Conservation (phyloP, 1,284 basidiomycete species). For the Neotropicomus parvogracilis region DNA sequence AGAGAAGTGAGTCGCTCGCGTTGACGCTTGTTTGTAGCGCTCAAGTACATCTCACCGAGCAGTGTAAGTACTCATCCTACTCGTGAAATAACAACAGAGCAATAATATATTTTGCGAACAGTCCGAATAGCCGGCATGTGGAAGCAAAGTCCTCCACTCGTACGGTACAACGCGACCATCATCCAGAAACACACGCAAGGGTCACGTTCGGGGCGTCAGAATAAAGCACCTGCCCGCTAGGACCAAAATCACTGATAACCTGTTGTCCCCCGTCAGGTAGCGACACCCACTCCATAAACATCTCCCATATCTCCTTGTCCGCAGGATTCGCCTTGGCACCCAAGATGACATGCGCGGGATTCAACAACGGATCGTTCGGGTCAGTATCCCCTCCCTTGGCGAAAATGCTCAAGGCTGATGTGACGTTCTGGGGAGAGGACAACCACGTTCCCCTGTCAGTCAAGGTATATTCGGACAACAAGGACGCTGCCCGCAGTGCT, state of each 20-base stretch:
- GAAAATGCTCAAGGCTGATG: conserved; percentile 34
- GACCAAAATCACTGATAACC: conserved; percentile 36
- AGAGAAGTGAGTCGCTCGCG: neutral
- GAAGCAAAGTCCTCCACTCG: too few species aligned
- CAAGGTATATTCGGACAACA: conserved; percentile 47
- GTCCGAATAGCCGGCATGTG: too few species aligned
- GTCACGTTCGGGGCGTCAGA: conserved; percentile 10
- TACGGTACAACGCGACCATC: too few species aligned
- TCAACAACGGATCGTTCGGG: conserved; percentile 39
- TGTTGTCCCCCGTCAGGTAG: conserved; percentile 39
- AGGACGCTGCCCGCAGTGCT: conserved; percentile 43
- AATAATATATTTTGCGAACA: too few species aligned
- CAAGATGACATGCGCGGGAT: conserved; percentile 42
- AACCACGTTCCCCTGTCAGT: conserved; percentile 47
- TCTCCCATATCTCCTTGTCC: conserved; percentile 26
- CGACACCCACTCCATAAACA: conserved; percentile 44
- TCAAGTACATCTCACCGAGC: too few species aligned
- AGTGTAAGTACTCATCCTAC: too few species aligned
- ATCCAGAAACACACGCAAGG: neutral
- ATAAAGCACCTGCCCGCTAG: conserved; percentile 19
- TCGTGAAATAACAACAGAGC: too few species aligned
- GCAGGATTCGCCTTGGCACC: conserved; percentile 24
- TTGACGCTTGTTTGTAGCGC: conserved; percentile 21
- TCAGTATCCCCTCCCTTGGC: conserved; percentile 37
- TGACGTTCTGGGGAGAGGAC: conserved; percentile 35